Percentiles rank a stretch among this genome's conserved stretches.
Conservation (phyloP, 2,329 filamentous ascomycete genomes). For the Trichoderma oligosporum region DNA sequence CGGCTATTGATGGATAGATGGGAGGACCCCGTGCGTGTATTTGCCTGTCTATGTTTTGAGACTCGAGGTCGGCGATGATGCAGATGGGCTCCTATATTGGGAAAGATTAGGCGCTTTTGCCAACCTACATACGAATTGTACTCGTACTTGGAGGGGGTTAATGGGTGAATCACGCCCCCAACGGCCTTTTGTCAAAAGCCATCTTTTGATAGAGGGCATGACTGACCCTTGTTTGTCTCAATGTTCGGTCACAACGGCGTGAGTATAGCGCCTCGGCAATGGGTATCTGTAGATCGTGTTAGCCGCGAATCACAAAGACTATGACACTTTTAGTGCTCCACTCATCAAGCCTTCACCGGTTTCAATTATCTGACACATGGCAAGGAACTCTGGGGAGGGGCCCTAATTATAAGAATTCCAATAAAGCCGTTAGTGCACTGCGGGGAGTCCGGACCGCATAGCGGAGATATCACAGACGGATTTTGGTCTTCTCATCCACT, state of each 20-base stretch:
- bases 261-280: neutral
- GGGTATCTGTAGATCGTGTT: constrained; percentile 9
- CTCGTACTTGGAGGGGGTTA: too few relatives aligned
- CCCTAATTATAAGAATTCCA: neutral
- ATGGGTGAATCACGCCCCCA: neutral
- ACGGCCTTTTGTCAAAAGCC: neutral
- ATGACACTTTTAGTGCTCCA: neutral
- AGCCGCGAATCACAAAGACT: constrained; percentile 12
- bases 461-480: neutral
- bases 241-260: neutral
- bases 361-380: constrained; percentile 12
- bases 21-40: too few relatives aligned
- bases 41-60: neutral
- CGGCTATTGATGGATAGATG: neutral
- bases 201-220: neutral
- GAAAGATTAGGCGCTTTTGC: neutral
- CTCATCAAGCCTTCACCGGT: constrained; percentile 4
- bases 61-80: constrained; percentile 4
- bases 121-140: too few relatives aligned
- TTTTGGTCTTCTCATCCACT: neutral
- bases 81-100: neutral
- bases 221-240: constrained; percentile 2
- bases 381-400: neutral
- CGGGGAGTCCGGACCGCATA: neutral
- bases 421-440: neutral